A percentile compares a stretch with the other conserved stretches of the same genome.
These are phyloP conservation scores for Arabidopsis arenosa DNA, from an alignment of 345 rosid genomes.

Conservation along the genomic window DNA sequence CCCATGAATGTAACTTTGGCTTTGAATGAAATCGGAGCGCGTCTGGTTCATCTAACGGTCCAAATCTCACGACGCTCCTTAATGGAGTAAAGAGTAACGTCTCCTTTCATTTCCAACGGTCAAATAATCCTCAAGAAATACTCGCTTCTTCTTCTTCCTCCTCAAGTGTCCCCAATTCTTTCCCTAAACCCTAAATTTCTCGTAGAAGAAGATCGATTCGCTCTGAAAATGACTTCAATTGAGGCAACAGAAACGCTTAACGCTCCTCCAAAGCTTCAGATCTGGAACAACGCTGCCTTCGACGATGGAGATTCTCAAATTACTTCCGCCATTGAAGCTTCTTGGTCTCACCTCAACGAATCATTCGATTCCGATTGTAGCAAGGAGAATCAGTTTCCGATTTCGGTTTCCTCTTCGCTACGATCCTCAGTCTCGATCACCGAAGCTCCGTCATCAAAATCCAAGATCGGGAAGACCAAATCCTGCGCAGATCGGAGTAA, in stretches of 20 bases:
- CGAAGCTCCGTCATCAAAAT: conserved; percentile 29
- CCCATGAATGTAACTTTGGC: neutral
- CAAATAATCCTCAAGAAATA: conserved; percentile 52
- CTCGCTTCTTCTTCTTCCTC: conserved; percentile 33
- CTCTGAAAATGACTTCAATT: conserved; percentile 56
- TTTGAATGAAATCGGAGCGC: conserved; percentile 79
- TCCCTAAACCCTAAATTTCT: neutral
- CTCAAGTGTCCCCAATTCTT: neutral
- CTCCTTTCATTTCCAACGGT: conserved; percentile 71
- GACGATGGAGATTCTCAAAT: conserved; percentile 72
- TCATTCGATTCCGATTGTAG: conserved; percentile 62
- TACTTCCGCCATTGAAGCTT: conserved; percentile 47
- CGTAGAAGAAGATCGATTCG: neutral
- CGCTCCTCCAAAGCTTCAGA: conserved; percentile 62
- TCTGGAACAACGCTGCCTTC: conserved; percentile 94
- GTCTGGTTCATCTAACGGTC: conserved; percentile 39
- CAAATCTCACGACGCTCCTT: conserved; percentile 32
- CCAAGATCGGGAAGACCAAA: conserved; percentile 30
- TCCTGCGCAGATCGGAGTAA: conserved; percentile 41
- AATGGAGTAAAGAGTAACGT: conserved; percentile 55
- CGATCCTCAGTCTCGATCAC: conserved; percentile 28
- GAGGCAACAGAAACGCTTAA: conserved; percentile 55
- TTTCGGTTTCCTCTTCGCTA: conserved; percentile 21
- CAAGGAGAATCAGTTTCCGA: conserved; percentile 37
- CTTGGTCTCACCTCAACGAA: conserved; percentile 58